Base-by-base conservation (phyloP, 371 early-diverging fungal species). In the Mucor plumbeus region DNA sequence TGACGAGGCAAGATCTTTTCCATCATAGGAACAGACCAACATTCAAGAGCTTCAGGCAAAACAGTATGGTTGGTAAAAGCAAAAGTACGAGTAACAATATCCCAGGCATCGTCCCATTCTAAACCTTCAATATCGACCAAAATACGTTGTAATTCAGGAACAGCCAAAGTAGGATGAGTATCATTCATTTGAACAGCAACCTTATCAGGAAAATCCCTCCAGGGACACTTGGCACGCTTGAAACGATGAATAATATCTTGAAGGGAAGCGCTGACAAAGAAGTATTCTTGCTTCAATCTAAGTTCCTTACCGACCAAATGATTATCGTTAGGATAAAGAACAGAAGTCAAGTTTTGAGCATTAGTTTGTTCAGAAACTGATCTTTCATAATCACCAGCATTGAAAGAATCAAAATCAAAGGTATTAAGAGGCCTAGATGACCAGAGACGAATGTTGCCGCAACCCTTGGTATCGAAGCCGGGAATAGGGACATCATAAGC, bases 41-140 rank as follows among this genome's bases (percentile, higher is more conserved):
- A 89, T 82, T 97, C 97, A 81, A 97, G 86, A 58, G 97, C 97
- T 80, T 96, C 97, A 55, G 97, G 97, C 56, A 97, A 87, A 26
- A 97, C 94, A 3, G 97, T 97, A 82, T 97, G 97, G 84, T 97
- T 97, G 77, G 97, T 97, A 74, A 95, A 96, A 21, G 95, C 94
- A 82, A 93, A 96, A 0, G 91, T 91, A 66, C 82, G 85, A 48
- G 92, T 94, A 31, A 91, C 92, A 69, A 94, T 93, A n/a, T 87
- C 87, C 97, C 96, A 97, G 26, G 97, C 95, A 60, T 87, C 90
- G 78, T 96, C 97, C 97, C 97, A 97, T 35, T 72, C 80, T 55
- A 97, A 72, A 65, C 88, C 86, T 74, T 96, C 96, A 38, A 92
- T 87, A 80, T 97, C 97, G 7, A 97, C 83, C 65, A 97, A 81